These are phyloP conservation scores for Themeda triandra DNA, from an alignment of 176 grass and related monocot genomes.

Conservation along the genomic window DNA sequence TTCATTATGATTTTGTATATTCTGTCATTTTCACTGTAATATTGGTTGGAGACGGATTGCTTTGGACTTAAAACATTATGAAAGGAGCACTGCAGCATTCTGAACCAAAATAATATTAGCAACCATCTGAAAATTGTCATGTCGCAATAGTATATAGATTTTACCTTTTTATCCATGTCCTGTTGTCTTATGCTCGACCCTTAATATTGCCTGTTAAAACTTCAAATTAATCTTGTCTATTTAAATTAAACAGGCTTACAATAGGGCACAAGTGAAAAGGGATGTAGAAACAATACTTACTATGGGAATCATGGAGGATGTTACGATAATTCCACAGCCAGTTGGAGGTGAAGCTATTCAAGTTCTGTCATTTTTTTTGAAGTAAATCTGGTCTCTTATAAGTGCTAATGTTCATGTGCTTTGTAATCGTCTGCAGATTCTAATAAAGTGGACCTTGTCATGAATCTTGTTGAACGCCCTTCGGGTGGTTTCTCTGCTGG, in stretches of 20 bases:
- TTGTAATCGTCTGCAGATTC: constrained; percentile 65
- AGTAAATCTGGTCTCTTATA: not conserved
- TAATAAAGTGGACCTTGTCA: constrained; percentile 92
- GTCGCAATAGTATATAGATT: not conserved
- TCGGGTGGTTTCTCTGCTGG: constrained; percentile 98
- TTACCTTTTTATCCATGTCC: not conserved
- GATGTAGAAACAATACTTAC: constrained; percentile 98
- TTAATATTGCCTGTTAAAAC: not conserved
- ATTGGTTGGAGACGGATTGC: not conserved
- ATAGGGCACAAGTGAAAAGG: constrained; percentile 87
- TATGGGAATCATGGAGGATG: constrained; percentile 99
- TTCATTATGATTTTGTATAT: constrained; percentile 3
- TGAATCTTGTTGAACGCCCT: constrained; percentile 98
- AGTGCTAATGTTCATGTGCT: constrained; percentile 1
- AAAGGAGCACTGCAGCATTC: not conserved
- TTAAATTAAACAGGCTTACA: constrained; percentile 67
- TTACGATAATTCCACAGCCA: constrained; percentile 90
- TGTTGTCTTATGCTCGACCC: constrained; percentile 2
- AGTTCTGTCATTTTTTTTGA: constrained; percentile 7
- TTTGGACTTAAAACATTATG: constrained; percentile 14
- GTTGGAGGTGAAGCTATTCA: constrained; percentile 58
- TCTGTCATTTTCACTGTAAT: not conserved
- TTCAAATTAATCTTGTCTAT: constrained; percentile 11
- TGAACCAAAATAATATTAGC: not conserved
- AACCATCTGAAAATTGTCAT: not conserved